These are phyloP conservation scores for Starmerella roubikii DNA, from an alignment of 805 yeast genomes.

Conservation along the genomic window DNA sequence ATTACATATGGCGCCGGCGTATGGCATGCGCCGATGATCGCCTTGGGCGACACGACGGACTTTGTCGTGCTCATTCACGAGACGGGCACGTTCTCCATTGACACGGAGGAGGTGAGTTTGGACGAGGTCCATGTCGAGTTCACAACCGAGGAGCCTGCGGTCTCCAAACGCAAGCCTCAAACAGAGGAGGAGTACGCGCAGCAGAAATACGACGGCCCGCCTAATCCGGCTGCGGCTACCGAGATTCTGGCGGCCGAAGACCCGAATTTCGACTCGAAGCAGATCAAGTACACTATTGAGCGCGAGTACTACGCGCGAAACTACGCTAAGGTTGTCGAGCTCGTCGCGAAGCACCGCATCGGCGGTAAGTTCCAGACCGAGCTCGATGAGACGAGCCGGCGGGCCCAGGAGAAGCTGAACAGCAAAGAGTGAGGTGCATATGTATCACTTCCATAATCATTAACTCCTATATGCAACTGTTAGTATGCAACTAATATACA, in stretches of 20 bases:
- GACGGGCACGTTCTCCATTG: constrained; percentile 64
- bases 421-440: background rate
- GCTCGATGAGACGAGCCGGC: constrained; percentile 19
- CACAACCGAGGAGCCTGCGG: constrained; percentile 14
- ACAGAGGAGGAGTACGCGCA: constrained; percentile 45
- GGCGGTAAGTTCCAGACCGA: constrained; percentile 35
- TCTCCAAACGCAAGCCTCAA: constrained; percentile 49
- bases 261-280: constrained; percentile 23
- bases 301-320: constrained; percentile 43
- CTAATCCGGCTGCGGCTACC: constrained; percentile 33
- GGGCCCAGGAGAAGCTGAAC: constrained; percentile 36
- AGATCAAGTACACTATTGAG: constrained; percentile 47
- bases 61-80: constrained; percentile 85
- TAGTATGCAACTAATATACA: too few species aligned
- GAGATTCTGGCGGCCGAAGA: constrained; percentile 4
- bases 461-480: too few species aligned
- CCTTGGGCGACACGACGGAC: constrained; percentile 52
- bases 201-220: constrained; percentile 36
- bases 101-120: constrained; percentile 66
- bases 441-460: too few species aligned
- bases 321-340: constrained; percentile 38
- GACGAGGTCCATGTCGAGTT: constrained; percentile 31
- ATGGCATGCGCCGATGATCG: constrained; percentile 98
- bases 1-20: constrained; percentile 72
- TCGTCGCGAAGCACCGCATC: constrained; percentile 27